Base-by-base conservation (phyloP, 768 basidiomycete genomes). In the Boletus edulis region DNA sequence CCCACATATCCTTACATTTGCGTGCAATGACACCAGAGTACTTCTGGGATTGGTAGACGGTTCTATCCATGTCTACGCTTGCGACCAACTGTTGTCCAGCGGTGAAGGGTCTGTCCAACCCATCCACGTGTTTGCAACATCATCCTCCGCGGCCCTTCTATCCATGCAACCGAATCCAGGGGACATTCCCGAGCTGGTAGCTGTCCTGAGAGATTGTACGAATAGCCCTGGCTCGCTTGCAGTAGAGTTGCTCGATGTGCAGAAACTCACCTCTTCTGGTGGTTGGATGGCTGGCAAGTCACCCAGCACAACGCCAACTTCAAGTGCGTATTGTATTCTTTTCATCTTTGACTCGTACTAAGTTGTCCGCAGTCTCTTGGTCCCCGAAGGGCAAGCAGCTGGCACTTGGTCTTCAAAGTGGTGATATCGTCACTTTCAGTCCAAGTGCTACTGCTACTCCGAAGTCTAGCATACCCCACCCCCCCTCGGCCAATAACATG, bases 331-430 rank as follows among this genome's bases (percentile, higher is more conserved):
- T 40, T 7, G 3, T 35, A 6, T 40, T 57, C 37, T 46, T 22
- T 48, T 14, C 32, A 29, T 6, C 4, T 1, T 34, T 44, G 49
- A 43, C 34, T 51, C 24, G 44, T 20, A 27, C 61, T 62, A 47
- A 55, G 59, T 35, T 49, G 10, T 22, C n/a, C 49, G 43, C 53
- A 92, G 91, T 86, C 10, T 81, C 87, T 13, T 93, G 91, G 90
- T 92, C 90, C 4, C 87, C 90, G 2, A 91, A 90, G 67, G 91
- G 90, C 43, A 93, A 90, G 65, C 90, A 92, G 52, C 75, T 93
- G 40, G 89, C 88, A 1, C 80, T 93, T 44, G 91, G 86, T 22
- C 71, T 91, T 15, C 80, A 80, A 59, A 78, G 76, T 18, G 89
- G 90, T 3, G 85, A 87, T 51, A 84, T 92, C 38, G 66, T 89